Evolutionary conservation across 2,329 filamentous ascomycete genomes (phyloP), one percentile per base, ranked within the genome.

Genomic region (Trichoderma sp.): DNA sequence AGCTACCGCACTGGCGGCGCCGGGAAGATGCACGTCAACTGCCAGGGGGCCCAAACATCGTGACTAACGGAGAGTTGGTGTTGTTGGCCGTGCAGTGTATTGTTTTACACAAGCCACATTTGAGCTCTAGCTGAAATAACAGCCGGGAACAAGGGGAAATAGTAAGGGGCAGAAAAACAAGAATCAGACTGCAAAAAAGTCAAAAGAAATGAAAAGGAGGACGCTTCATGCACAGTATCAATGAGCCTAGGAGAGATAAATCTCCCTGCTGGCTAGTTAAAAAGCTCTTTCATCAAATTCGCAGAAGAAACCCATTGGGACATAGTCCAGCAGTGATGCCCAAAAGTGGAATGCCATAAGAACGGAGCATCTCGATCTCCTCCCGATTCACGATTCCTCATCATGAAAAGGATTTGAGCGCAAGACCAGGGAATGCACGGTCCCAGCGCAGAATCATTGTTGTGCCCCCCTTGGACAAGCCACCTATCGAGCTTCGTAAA

Each of bases 21-120:
- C 32, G 51, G 53, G 65, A 68, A 68, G 51, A 58, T 58, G 65
- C 53, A 68, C 24, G 65, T 68, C 53, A 68, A 58, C 21, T 36
- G 64, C 64, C 32, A 60, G 21, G 64, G 64, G 32, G 18, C 32
- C 51, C n/a, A 21, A 57, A 32, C 51, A 24, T 57, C 32, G 64
- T 36, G 64, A 57, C 21, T 58, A 21, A 14, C 26, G 34, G 18
- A 21, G 57, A 34, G 57, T 12, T 60, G 62, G 28, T 53, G 62
- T 34, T 56, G 43, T 51, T 65, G 12, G 43, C 28, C 15, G 30
- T 47, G 26, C 30, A 12, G 4, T 30, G 57, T 30, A 28, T 30
- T 57, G 15, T 51, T 47, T 47, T 47, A 9, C 47, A 51, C 47
- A 24, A 51, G 47, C n/a, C 47, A 21, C 47, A 21, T 12, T 21